phyloP scores from a whole-genome alignment of 1,284 basidiomycete genomes.

The Peniophora sp. region DNA sequence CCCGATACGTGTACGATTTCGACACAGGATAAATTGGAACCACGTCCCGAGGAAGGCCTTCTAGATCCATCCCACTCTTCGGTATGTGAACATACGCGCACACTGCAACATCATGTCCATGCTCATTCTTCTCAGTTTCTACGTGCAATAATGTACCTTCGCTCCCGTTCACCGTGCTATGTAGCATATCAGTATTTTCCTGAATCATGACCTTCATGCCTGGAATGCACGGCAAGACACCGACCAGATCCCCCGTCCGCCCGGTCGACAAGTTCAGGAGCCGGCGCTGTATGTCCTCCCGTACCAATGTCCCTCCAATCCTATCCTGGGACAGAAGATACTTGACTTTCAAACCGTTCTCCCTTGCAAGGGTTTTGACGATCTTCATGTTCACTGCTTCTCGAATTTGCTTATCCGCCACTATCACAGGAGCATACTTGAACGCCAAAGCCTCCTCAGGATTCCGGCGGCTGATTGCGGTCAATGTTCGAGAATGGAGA shows the following conservation, averaged over 20 bases:
- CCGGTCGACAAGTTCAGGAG: no score
- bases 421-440: not conserved
- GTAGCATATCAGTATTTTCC: not conserved
- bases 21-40: not conserved
- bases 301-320: no score
- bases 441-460: no score
- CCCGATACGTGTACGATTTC: not conserved
- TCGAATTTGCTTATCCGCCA: not conserved
- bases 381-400: not conserved
- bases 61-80: not conserved
- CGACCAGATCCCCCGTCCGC: not conserved
- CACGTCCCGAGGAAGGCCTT: not conserved
- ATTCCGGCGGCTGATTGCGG: no score
- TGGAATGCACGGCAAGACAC: not conserved
- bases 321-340: not conserved
- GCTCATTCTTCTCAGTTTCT: not conserved
- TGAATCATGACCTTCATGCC: conserved; percentile 1
- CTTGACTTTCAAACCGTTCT: not conserved
- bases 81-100: not conserved
- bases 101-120: not conserved
- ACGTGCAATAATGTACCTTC: not conserved
- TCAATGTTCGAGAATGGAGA: not conserved
- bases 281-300: no score
- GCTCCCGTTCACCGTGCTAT: not conserved
- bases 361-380: not conserved